Evolutionary conservation across 163 green algal species (phyloP), one percentile per base, ranked within the genome.

Genomic region (Picocystis sp.): DNA sequence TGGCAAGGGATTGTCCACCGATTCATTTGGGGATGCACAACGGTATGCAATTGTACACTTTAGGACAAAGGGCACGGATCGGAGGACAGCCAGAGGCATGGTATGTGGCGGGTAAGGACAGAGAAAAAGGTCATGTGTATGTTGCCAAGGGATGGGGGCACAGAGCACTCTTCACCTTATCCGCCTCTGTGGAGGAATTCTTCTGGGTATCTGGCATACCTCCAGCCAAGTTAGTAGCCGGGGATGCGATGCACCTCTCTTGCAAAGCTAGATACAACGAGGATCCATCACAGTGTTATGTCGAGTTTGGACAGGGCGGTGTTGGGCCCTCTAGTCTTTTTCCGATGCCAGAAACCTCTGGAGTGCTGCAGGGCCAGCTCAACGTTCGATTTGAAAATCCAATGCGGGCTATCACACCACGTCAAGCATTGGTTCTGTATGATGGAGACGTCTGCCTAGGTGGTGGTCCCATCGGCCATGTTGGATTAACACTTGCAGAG

Each of bases 31-130:
- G 79, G 0, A 22, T 23, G 8, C 82, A 76, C 57, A 17, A 35
- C 33, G 79, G 86, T 50, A 34, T 90, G 43, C 45, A 73, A 17
- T 62, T 65, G 1, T 47, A 88, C 12, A 92, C 82, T n/a, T 53
- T 64, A 22, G 82, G 82, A 3, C 82, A 92, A 71, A 57, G 76
- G 10, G 70, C 81, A 14, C 41, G 61, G 15, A 71, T 89, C 1
- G 65, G 70, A 13, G 78, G 78, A 5, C 58, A 54, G 9, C 11
- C 58, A 1, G 45, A 69, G 23, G 63, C 64, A 19, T 66, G 35
- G 8, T 92, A 82, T 56, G 71, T 88, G 21, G 81, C 61, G 0
- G 82, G 81, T 2, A 92, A 91, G 58, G 77, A 89, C 52, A 35
- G 79, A 48, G 43, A 23, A 3, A 22, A 24, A n/a, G 11, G 59